Base-by-base conservation (phyloP, 2,329 filamentous ascomycete genomes). In the Botrytis paeoniae region DNA sequence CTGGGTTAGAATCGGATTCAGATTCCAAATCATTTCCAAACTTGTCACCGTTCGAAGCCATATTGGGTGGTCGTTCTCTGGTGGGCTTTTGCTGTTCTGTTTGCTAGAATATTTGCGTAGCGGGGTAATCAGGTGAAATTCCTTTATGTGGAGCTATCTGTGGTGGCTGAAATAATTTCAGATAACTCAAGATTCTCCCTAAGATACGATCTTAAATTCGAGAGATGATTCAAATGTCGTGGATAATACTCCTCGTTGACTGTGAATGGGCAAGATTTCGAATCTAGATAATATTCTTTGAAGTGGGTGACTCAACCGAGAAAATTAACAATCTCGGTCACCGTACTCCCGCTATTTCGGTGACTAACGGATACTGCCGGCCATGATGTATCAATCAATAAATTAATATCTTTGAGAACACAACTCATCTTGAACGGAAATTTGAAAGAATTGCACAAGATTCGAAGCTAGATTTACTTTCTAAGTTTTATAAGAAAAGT, bases 21-120 rank as follows among this genome's bases (percentile, higher is more conserved):
- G 91, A 92, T 81, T 93, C 91, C 79, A 93, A 88, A 80, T 93
- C 91, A 82, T 93, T 88, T 78, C 85, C 89, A 83, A 89, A 89
- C 82, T 89, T 91, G 81, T 92, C 89, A 80, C 85, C 87, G 85
- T 81, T 80, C 74, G 78, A 77, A 74, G 80, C 79, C 80, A 81
- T 81, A 74, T 62, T 80, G 78, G 61, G 71, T 75, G 70, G 74
- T 76, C 74, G 73, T 72, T 59, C 72, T 61, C 68, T 73, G 64
- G 74, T 69, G 74, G 45, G 39, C n/a, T 48, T 69, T 70, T 70
- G 70, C 32, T 65, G 59, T 72, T 51, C 25, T 61, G 48, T 72
- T 51, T 70, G 45, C 54, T 69, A 29, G 60, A 61, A 59, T 59
- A 69, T 70, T 72, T 54, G 57, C 37, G 71, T 75, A 75, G 73